phyloP scores from a whole-genome alignment of 1,139 yeast species.

The Zygoascus meyerae region DNA sequence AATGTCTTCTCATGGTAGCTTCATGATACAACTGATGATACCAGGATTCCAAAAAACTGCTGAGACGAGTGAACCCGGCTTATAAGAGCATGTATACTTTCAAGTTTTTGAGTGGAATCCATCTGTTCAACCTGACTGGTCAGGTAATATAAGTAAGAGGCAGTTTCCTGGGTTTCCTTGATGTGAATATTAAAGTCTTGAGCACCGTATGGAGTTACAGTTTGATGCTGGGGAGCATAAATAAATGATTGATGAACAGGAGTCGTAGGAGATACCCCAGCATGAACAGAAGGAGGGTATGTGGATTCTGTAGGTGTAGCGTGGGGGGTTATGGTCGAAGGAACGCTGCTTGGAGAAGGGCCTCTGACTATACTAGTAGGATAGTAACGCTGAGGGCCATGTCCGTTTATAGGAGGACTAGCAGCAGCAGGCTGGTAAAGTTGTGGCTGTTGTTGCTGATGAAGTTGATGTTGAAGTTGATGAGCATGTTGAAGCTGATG shows the following conservation, averaged over 20 bases:
- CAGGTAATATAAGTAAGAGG: slow-evolving; percentile 22
- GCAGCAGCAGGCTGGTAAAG: not conserved
- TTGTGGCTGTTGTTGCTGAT: not conserved
- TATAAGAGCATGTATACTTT: slow-evolving; percentile 19
- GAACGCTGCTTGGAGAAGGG: not conserved
- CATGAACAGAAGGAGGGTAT: not conserved
- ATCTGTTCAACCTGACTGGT: slow-evolving; percentile 14
- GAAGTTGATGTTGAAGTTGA: not conserved
- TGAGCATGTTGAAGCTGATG: too few species aligned
- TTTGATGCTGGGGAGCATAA: not conserved
- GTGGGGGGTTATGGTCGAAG: not conserved
- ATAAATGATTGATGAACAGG: not conserved
- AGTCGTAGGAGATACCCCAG: slow-evolving; percentile 1
- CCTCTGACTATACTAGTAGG: not conserved
- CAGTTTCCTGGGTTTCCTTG: slow-evolving; percentile 22
- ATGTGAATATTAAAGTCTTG: slow-evolving; percentile 11
- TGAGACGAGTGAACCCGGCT: slow-evolving; percentile 18
- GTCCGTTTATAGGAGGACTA: too few species aligned
- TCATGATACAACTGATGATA: slow-evolving; percentile 19
- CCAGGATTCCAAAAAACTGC: slow-evolving; percentile 22
- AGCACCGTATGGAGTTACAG: not conserved
- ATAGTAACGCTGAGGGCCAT: too few species aligned
- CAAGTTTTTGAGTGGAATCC: slow-evolving; percentile 18
- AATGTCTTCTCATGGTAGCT: slow-evolving; percentile 2
- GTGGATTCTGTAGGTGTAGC: slow-evolving; percentile 1